A percentile compares a stretch with the other conserved stretches of the same genome.
Conservation (phyloP, 352 stramenopile genomes). For the Globisporangium solare region DNA sequence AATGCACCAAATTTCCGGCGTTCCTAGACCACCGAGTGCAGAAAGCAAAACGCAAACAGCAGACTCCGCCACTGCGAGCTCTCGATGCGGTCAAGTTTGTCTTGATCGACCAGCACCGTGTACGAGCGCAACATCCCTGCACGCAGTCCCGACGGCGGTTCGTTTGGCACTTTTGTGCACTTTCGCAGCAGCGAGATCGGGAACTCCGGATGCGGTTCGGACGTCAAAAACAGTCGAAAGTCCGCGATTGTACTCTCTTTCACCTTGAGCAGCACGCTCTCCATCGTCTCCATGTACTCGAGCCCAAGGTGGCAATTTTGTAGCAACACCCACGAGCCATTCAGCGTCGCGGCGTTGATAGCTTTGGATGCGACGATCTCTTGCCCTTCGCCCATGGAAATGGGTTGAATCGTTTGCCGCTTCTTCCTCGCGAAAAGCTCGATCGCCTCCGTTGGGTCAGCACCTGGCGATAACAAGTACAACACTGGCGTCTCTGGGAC, state of each 20-base stretch:
- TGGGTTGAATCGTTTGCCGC: conserved; percentile 54
- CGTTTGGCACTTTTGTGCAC: conserved; percentile 74
- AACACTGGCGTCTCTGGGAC: conserved; percentile 54
- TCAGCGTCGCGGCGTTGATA: conserved; percentile 53
- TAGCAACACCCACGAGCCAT: conserved; percentile 75
- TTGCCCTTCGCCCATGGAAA: conserved; percentile 80
- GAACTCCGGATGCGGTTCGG: conserved; percentile 56
- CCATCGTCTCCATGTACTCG: conserved; percentile 59
- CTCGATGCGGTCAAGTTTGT: conserved; percentile 77
- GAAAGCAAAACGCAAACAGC: conserved; percentile 71
- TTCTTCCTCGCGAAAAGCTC: conserved; percentile 68
- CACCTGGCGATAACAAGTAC: conserved; percentile 66
- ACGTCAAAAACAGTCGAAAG: conserved; percentile 76
- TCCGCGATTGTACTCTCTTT: conserved; percentile 34
- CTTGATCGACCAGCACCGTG: conserved; percentile 72
- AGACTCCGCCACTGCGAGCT: conserved; percentile 50
- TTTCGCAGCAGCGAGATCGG: conserved; percentile 62
- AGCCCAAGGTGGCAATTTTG: conserved; percentile 79
- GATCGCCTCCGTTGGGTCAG: conserved; percentile 70
- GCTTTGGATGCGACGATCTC: conserved; percentile 52
- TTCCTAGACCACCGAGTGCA: conserved; percentile 75
- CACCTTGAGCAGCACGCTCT: conserved; percentile 41
- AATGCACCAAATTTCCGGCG: conserved; percentile 72
- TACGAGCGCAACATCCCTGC: conserved; percentile 66
- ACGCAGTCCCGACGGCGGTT: conserved; percentile 64